phyloP scores from a whole-genome alignment of 495 filamentous ascomycete genomes.

The Bombardia bombarda region DNA sequence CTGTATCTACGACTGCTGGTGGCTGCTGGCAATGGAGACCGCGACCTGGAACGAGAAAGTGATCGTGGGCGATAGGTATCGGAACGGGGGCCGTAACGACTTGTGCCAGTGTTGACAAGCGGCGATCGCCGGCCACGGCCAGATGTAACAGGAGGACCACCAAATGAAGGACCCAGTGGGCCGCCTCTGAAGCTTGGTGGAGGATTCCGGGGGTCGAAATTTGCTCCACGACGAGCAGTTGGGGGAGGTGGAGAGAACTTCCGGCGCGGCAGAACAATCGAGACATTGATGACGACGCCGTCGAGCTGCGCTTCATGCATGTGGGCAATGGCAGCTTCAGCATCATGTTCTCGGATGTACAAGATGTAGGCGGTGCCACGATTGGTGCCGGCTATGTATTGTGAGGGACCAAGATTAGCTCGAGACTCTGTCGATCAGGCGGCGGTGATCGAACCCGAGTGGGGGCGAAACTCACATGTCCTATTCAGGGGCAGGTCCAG shows the following conservation, averaged over 20 bases:
- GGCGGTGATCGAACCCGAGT: background rate
- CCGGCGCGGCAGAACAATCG: constrained; percentile 84
- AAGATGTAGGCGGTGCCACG: constrained; percentile 92
- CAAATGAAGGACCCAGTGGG: constrained; percentile 17
- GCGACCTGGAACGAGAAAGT: constrained; percentile 39
- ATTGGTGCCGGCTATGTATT: constrained; percentile 69
- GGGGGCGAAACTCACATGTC: constrained; percentile 52
- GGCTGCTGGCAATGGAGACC: constrained; percentile 26
- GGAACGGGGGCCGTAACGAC: constrained; percentile 35
- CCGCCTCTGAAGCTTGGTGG: constrained; percentile 29
- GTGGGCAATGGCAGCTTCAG: constrained; percentile 83
- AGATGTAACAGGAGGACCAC: constrained; percentile 14
- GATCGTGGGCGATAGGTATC: constrained; percentile 48
- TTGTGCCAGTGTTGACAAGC: constrained; percentile 22
- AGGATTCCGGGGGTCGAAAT: constrained; percentile 36
- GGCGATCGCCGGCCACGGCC: constrained; percentile 25
- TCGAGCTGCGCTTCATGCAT: constrained; percentile 99
- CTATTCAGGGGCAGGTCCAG: constrained; percentile 85
- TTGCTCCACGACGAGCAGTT: constrained; percentile 39
- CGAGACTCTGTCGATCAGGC: background rate
- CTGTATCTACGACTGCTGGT: constrained; percentile 30
- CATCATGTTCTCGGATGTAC: constrained; percentile 67
- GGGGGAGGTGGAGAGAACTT: constrained; percentile 47
- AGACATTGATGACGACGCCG: constrained; percentile 79
- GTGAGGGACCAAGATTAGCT: background rate